phyloP scores from a whole-genome alignment of 495 filamentous ascomycete genomes.

The Penicillium bovifimosum region DNA sequence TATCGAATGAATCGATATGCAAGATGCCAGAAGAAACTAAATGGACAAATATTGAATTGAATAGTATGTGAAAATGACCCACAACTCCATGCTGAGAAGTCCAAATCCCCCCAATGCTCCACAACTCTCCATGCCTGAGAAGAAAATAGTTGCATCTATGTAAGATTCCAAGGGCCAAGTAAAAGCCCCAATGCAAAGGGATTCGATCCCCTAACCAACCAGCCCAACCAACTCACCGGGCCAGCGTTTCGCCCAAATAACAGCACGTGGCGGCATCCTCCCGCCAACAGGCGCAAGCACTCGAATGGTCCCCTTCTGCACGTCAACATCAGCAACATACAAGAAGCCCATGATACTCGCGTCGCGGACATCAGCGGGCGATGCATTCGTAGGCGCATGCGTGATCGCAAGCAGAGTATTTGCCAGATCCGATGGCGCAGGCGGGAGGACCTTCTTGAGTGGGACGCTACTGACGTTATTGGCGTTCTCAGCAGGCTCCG shows the following conservation, averaged over 20 bases:
- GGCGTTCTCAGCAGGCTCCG: conserved; percentile 5
- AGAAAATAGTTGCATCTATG: too few species aligned
- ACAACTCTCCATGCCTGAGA: not conserved
- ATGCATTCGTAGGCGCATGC: conserved; percentile 59
- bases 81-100: not conserved
- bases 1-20: too few species aligned
- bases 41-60: not conserved
- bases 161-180: not conserved
- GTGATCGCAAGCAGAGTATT: conserved; percentile 77
- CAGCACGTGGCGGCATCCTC: conserved; percentile 66
- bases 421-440: conserved; percentile 31
- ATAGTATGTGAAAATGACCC: not conserved
- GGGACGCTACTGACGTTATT: conserved; percentile 23
- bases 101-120: not conserved
- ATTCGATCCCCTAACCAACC: conserved; percentile 32
- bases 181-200: not conserved
- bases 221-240: conserved; percentile 47
- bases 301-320: conserved; percentile 72
- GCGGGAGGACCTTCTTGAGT: conserved; percentile 33
- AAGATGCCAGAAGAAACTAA: too few species aligned
- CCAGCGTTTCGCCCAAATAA: conserved; percentile 59
- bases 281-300: conserved; percentile 78
- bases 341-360: conserved; percentile 88
- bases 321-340: conserved; percentile 86
- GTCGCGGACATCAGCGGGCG: conserved; percentile 67